Evolutionary conservation across 23 red algal genomes (phyloP), one percentile per base, ranked within the genome.

Genomic region (Cyanidiococcus yangmingshanensis): DNA sequence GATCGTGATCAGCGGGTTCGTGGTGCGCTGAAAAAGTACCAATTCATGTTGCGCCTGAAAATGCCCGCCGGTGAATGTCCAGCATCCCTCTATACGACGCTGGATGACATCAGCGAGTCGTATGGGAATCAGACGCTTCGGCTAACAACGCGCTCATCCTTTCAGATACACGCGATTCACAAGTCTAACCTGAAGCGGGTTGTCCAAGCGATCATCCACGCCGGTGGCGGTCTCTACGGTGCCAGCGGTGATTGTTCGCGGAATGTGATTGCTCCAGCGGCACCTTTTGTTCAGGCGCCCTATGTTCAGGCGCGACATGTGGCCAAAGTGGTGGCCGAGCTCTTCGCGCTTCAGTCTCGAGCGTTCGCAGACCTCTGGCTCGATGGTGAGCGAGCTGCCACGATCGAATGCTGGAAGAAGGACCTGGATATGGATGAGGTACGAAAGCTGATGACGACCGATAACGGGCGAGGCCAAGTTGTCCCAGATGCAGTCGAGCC

Each of bases 31-130:
- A 98, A 98, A 75, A 85, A 89, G 79, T 98, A 85, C 58, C 94
- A 98, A 82, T 98, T 98, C 76, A 98, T 98, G 94, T 74, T 98
- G 18, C 88, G 94, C 39, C 78, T 98, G 58, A 98, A 98, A 68
- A 89, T 98, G 88, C 94, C 94, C 2, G 89, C 85, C 12, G 94
- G 94, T 54, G 94, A 98, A 26, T 90, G 90, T 76, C 94, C 94
- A 16, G 75, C 88, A 2, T 50, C 76, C 3, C 74, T 98, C 67
- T 98, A 91, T 54, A 82, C 80, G 76, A 83, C 80, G 18, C 74
- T 98, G 51, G 94, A 98, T 36, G 88, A 98, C 59, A 76, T 98
- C 37, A 77, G 74, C 2, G 79, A 57, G 1, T 68, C 82, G 67
- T 86, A 82, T 59, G 94, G 94, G 32, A 98, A 98, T 82, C 31